Percentiles rank a stretch among this genome's conserved stretches.
These are phyloP conservation scores for Scutellaria galericulata DNA, from an alignment of 257 asterid genomes.

Conservation along the genomic window DNA sequence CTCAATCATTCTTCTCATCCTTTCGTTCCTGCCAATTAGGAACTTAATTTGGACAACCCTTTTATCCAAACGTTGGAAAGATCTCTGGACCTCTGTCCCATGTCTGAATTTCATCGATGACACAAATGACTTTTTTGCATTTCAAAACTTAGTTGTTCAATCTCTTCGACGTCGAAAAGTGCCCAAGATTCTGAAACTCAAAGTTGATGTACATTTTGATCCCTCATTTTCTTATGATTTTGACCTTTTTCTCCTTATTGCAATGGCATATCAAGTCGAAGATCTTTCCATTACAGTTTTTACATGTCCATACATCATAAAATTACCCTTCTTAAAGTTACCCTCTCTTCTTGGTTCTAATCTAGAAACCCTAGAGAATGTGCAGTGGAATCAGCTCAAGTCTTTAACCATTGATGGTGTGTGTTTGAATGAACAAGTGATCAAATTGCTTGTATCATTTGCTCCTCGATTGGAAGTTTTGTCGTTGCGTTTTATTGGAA, in stretches of 20 bases:
- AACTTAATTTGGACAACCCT: not conserved
- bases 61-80: not conserved
- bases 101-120: not conserved
- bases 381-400: not conserved
- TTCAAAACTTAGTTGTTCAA: not conserved
- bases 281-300: not conserved
- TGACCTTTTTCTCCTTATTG: not conserved
- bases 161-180: not conserved
- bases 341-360: not conserved
- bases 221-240: not conserved
- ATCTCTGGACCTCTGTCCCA: constrained; percentile 2
- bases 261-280: not conserved
- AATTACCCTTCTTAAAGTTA: too few species aligned
- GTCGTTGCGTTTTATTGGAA: not conserved
- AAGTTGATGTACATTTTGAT: not conserved
- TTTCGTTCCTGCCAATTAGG: not conserved
- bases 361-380: not conserved
- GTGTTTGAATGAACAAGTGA: not conserved
- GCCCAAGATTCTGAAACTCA: not conserved
- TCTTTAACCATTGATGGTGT: not conserved
- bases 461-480: constrained; percentile 1
- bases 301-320: not conserved
- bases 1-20: not conserved
- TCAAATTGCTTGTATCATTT: not conserved
- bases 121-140: not conserved